Evolutionary conservation across 345 rosid genomes (phyloP), one percentile per base, ranked within the genome.

Genomic region (Aegle marmelos): DNA sequence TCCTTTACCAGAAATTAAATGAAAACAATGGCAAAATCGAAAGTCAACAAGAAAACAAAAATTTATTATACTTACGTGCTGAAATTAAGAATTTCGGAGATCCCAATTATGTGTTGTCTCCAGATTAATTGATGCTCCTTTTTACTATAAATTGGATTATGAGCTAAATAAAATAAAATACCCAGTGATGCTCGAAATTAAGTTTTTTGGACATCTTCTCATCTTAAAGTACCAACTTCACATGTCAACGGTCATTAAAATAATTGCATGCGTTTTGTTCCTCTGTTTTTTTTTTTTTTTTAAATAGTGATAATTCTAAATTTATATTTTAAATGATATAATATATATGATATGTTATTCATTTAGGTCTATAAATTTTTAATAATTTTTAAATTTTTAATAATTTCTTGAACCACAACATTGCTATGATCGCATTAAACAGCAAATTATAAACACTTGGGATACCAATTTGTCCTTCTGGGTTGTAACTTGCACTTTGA

Each of bases 241-340:
- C 70, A 75, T 64, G 71, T 64, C 61, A 75, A 21, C 48, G 30
- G 48, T 13, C 28, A 61, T 28, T 45, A 11, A 48, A 45, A 64
- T 1, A 64, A 73, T 5, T 16, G 34, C 25, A 37, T n/a, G 31
- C 22, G 41, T 60, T 39, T 60, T 27, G 28, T 74, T n/a, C n/a
- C n/a, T n/a, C n/a, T n/a, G n/a, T n/a, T n/a, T n/a, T n/a, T n/a
- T n/a, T n/a, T n/a, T n/a, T n/a, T n/a, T n/a, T n/a, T n/a, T n/a
- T n/a, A n/a, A n/a, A n/a, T n/a, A n/a, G n/a, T n/a, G n/a, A n/a
- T n/a, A n/a, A n/a, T n/a, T n/a, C n/a, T n/a, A n/a, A n/a, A n/a
- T n/a, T n/a, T n/a, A n/a, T n/a, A n/a, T n/a, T n/a, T n/a, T n/a
- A n/a, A n/a, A n/a, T n/a, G n/a, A n/a, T n/a, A n/a, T n/a, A n/a